phyloP scores from a whole-genome alignment of 177 flowering plant species.

The Telopea speciosissima region DNA sequence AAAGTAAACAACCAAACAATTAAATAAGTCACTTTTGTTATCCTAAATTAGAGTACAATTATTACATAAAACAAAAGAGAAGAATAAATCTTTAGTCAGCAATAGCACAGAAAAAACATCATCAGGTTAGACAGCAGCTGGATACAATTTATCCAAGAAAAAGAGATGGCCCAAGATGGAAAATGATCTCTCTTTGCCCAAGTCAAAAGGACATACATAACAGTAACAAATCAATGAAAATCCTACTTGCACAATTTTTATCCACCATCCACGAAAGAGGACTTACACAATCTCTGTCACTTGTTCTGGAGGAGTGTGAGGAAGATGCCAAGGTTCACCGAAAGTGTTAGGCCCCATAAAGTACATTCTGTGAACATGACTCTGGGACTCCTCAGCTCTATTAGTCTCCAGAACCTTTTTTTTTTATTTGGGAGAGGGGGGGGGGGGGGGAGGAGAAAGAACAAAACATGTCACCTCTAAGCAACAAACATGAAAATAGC shows the following conservation, averaged over 20 bases:
- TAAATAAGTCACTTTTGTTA: not conserved
- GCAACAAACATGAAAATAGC: not conserved
- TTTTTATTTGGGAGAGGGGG: too few relatives aligned
- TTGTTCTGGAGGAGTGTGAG: slow-evolving; percentile 91
- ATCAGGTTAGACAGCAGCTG: too few relatives aligned
- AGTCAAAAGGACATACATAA: not conserved
- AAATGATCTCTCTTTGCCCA: not conserved
- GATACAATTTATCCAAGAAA: too few relatives aligned
- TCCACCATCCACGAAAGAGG: not conserved
- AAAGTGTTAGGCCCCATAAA: slow-evolving; percentile 95
- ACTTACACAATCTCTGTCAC: slow-evolving; percentile 89
- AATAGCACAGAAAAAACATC: not conserved
- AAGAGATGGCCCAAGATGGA: not conserved
- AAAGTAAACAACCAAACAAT: not conserved
- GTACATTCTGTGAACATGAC: slow-evolving; percentile 93
- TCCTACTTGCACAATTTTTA: not conserved
- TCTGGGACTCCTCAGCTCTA: slow-evolving; percentile 87
- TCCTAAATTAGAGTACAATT: not conserved
- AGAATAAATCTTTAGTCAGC: not conserved
- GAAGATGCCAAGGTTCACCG: slow-evolving; percentile 96
- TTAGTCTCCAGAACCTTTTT: slow-evolving; percentile 89
- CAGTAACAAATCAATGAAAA: slow-evolving; percentile 2
- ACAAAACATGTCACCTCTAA: not conserved
- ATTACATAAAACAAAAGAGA: not conserved
- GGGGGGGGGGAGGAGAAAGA: slow-evolving; percentile 5